phyloP scores from a whole-genome alignment of 2,329 filamentous ascomycete genomes.

The Lachnellula suecica region DNA sequence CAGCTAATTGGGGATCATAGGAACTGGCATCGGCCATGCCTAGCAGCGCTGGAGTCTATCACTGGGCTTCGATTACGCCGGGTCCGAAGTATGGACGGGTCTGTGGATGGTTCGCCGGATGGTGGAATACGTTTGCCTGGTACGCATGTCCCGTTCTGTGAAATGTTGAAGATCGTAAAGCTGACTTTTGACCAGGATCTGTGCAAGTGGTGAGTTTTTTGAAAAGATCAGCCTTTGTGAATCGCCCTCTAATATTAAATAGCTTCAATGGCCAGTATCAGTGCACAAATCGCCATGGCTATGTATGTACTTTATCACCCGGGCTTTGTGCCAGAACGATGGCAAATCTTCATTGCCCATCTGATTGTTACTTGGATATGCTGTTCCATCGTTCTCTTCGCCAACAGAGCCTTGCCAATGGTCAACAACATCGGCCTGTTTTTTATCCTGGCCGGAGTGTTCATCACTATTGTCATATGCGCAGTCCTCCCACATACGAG shows the following conservation, averaged over 20 bases:
- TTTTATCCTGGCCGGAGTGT: conserved; percentile 50
- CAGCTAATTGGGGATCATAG: conserved; percentile 4
- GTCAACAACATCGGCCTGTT: conserved; percentile 55
- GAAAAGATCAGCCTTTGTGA: neutral
- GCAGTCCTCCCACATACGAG: conserved; percentile 51
- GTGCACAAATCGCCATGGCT: conserved; percentile 43
- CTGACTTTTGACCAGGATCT: conserved; percentile 14
- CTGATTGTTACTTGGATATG: conserved; percentile 46
- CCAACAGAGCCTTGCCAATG: conserved; percentile 50
- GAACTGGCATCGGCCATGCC: conserved; percentile 30
- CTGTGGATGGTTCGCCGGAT: conserved; percentile 49
- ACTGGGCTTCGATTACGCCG: conserved; percentile 51
- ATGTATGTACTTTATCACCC: conserved; percentile 50
- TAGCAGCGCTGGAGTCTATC: conserved; percentile 41
- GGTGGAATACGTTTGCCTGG: conserved; percentile 52
- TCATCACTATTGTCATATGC: conserved; percentile 46
- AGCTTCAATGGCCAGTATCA: conserved; percentile 33
- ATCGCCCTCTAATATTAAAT: neutral
- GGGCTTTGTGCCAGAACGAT: conserved; percentile 42
- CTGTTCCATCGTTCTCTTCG: conserved; percentile 49
- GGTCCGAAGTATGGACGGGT: conserved; percentile 45
- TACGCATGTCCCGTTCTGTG: conserved; percentile 35
- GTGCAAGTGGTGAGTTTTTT: conserved; percentile 17
- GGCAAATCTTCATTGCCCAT: conserved; percentile 51
- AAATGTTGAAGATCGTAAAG: neutral